Percentiles rank a stretch among this genome's conserved stretches.
phyloP scores from a whole-genome alignment of 1,284 basidiomycete species.

The Cerioporus squamosus region DNA sequence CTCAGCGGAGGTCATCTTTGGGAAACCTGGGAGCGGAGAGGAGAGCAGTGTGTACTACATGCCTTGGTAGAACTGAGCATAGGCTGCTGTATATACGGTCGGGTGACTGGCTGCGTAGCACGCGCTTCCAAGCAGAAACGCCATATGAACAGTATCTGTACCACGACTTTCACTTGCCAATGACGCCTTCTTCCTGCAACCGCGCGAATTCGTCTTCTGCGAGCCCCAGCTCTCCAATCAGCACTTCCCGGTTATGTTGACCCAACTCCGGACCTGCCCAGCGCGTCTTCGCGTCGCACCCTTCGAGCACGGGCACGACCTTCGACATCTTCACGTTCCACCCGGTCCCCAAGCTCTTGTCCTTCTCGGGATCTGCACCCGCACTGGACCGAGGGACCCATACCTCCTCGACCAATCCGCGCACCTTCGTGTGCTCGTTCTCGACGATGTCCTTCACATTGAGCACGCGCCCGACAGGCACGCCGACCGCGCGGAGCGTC shows the following conservation, averaged over 20 bases:
- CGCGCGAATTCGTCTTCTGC: conserved; percentile 44
- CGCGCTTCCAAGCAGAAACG: too few relatives aligned
- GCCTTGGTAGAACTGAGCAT: conserved; percentile 29
- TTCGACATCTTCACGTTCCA: conserved; percentile 71
- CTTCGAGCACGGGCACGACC: conserved; percentile 63
- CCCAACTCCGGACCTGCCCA: conserved; percentile 75
- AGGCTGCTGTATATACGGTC: background rate
- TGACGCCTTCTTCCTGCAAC: conserved; percentile 50
- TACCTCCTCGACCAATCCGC: conserved; percentile 64
- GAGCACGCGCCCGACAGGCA: conserved; percentile 67
- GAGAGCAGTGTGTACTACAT: conserved; percentile 29
- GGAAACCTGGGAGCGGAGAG: conserved; percentile 32
- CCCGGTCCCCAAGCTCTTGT: conserved; percentile 18
- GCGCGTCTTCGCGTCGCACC: conserved; percentile 55
- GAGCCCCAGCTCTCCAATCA: conserved; percentile 54
- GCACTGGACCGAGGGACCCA: conserved; percentile 48
- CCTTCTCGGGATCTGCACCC: background rate
- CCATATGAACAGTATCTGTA: too few relatives aligned
- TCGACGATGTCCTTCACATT: conserved; percentile 65
- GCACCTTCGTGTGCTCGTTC: conserved; percentile 54
- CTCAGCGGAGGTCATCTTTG: conserved; percentile 37
- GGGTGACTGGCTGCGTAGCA: background rate
- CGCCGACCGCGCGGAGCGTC: conserved; percentile 59
- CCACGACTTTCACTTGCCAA: conserved; percentile 37
- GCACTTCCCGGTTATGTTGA: conserved; percentile 62